phyloP scores from a whole-genome alignment of 2,329 filamentous ascomycete genomes.

The Thielaviopsis populi region DNA sequence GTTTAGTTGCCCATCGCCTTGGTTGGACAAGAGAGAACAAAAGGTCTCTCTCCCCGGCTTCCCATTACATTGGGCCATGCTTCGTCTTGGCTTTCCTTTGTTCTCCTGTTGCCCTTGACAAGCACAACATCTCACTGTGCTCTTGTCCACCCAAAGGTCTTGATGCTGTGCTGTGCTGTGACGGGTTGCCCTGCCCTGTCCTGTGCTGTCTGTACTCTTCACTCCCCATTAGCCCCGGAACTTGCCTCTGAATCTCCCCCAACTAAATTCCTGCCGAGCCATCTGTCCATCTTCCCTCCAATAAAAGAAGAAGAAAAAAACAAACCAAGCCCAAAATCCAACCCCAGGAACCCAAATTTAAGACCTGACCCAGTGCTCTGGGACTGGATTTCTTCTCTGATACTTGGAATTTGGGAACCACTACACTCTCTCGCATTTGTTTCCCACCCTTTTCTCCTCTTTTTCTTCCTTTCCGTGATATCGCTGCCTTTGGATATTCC shows the following conservation, averaged over 20 bases:
- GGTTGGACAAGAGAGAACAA: not conserved
- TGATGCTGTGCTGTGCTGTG: too few relatives aligned
- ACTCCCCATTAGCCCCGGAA: not conserved
- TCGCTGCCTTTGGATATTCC: not conserved
- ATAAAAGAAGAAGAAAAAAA: not conserved
- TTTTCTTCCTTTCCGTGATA: not conserved
- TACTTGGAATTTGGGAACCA: not conserved
- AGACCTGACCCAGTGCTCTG: slow-evolving; percentile 1
- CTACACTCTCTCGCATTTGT: not conserved
- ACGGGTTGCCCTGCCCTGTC: not conserved
- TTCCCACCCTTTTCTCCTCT: not conserved
- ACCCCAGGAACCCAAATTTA: slow-evolving; percentile 2
- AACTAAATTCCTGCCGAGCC: not conserved
- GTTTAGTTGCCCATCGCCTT: not conserved
- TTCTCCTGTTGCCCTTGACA: not conserved
- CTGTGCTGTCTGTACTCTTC: not conserved
- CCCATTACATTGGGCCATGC: not conserved
- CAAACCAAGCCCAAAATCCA: not conserved
- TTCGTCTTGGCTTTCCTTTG: not conserved
- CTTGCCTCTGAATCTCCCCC: not conserved
- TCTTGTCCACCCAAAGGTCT: not conserved
- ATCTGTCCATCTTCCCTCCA: not conserved
- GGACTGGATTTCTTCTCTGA: not conserved
- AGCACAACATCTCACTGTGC: not conserved
- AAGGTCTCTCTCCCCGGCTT: not conserved